Evolutionary conservation across 2,329 filamentous ascomycete genomes (phyloP), one percentile per base, ranked within the genome.

Genomic region (Colletotrichum lupini): DNA sequence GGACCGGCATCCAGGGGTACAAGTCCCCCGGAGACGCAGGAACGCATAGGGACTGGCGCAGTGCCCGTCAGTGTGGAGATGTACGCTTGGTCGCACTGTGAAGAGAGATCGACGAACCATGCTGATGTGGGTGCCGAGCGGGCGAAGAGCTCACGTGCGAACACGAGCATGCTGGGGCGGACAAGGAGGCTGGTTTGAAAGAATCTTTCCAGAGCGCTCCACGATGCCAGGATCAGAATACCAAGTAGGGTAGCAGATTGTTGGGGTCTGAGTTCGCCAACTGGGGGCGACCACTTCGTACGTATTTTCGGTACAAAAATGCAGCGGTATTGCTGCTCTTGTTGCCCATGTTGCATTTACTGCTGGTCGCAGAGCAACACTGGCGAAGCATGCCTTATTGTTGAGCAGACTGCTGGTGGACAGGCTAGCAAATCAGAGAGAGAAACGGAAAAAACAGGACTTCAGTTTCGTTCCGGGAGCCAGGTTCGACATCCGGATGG

Each of bases 151-250:
- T 69, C 55, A 73, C 66, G 58, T 69, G 66, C 55, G 60, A 70
- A 52, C 60, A 37, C 60, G 46, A 70, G 56, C 14, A 70, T 65
- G 67, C 67, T 52, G 67, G 70, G 66, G 53, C 66, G 6, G 59
- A 59, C 66, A 64, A 46, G 59, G 58, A 62, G 30, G 16, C 30
- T 28, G 35, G 24, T 7, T 16, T 16, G 19, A n/a, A 64, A 55
- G 14, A 26, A 37, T 56, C 7, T 62, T 61, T 35, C 35, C 19
- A 26, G 9, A 37, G 37, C 8, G 32, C 52, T 24, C 28, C 49
- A 64, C 46, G 61, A 64, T 64, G 7, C 12, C 26, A 66, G 35
- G 35, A 9, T 19, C 19, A 30, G 16, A 16, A 35, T 2, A 4
- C 22, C 26, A 32, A 58, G 35, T 12, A 32, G 32, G 11, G 32